Conservation (phyloP, 805 yeast genomes). For the Yamadazyma paraphyllophila region DNA sequence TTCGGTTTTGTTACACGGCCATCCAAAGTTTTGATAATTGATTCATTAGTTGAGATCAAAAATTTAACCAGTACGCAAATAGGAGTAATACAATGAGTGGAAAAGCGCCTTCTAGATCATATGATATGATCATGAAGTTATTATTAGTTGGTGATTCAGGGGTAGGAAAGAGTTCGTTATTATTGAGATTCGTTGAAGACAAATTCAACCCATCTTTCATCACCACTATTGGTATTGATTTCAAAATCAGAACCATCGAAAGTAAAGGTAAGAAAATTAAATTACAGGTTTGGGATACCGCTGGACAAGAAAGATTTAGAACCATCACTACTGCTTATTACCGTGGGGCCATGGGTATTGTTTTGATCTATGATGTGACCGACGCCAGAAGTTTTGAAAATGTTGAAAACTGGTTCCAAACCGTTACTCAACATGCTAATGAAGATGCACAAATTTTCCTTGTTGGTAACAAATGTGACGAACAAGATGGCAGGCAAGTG, state of each 20-base stretch:
- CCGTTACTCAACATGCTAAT: slow-evolving; percentile 94
- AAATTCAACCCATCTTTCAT: slow-evolving; percentile 95
- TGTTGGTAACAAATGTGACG: slow-evolving; percentile 96
- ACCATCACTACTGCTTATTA: slow-evolving; percentile 92
- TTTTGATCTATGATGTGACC: slow-evolving; percentile 79
- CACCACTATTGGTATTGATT: slow-evolving; percentile 97
- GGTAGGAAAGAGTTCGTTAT: slow-evolving; percentile 85
- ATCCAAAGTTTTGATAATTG: no score
- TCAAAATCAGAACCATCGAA: slow-evolving; percentile 94
- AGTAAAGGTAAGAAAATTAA: slow-evolving; percentile 90
- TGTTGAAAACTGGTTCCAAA: slow-evolving; percentile 91
- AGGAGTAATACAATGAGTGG: slow-evolving; percentile 42
- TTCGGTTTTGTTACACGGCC: no score
- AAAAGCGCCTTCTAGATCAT: slow-evolving; percentile 67
- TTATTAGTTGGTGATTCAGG: slow-evolving; percentile 91
- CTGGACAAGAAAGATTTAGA: slow-evolving; percentile 95
- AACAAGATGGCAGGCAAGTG: slow-evolving; percentile 82
- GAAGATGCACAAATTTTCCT: slow-evolving; percentile 92
- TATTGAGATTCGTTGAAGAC: slow-evolving; percentile 92
- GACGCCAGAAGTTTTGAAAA: slow-evolving; percentile 90
- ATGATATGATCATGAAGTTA: slow-evolving; percentile 88
- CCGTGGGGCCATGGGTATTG: slow-evolving; percentile 87
- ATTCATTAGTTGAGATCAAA: no score
- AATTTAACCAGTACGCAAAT: background rate
- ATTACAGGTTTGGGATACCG: slow-evolving; percentile 96